These are phyloP conservation scores for Penicillium nordicum DNA, from an alignment of 2,329 filamentous ascomycete species.

Conservation along the genomic window DNA sequence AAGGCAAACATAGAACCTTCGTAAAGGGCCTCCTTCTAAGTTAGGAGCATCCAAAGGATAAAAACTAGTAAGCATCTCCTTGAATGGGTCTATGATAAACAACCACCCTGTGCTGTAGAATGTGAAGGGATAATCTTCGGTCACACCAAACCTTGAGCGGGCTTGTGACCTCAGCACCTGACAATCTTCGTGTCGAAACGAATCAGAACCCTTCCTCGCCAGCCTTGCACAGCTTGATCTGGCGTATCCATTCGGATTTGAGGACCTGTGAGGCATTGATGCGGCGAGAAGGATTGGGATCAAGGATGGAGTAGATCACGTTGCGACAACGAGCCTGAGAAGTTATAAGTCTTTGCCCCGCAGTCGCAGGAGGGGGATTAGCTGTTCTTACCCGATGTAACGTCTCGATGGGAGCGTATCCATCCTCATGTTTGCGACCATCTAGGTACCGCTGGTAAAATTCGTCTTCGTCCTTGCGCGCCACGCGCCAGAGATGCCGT, in stretches of 20 bases:
- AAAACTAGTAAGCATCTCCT: constrained; percentile 4
- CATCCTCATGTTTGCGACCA: constrained; percentile 88
- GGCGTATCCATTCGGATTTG: constrained; percentile 97
- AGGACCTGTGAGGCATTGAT: constrained; percentile 95
- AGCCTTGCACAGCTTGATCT: constrained; percentile 95
- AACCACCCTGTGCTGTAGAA: constrained; percentile 17
- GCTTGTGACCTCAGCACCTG: constrained; percentile 1
- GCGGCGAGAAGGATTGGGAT: constrained; percentile 86
- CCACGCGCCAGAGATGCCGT: constrained; percentile 92
- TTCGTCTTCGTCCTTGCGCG: constrained; percentile 93
- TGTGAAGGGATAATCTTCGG: not conserved
- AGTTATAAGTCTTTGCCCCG: constrained; percentile 15
- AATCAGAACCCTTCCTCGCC: constrained; percentile 84
- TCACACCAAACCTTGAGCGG: not conserved
- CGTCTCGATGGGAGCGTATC: constrained; percentile 94
- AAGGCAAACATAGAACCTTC: not conserved
- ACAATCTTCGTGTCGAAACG: not conserved
- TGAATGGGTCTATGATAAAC: constrained; percentile 17
- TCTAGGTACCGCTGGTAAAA: constrained; percentile 94
- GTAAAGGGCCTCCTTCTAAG: constrained; percentile 18
- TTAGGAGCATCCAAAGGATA: constrained; percentile 19
- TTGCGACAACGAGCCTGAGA: constrained; percentile 88
- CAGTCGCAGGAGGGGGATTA: not conserved
- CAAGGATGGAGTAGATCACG: constrained; percentile 97
- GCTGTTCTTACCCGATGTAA: constrained; percentile 74